phyloP scores from a whole-genome alignment of 2,329 filamentous ascomycete genomes.

The Thelonectria discophora region DNA sequence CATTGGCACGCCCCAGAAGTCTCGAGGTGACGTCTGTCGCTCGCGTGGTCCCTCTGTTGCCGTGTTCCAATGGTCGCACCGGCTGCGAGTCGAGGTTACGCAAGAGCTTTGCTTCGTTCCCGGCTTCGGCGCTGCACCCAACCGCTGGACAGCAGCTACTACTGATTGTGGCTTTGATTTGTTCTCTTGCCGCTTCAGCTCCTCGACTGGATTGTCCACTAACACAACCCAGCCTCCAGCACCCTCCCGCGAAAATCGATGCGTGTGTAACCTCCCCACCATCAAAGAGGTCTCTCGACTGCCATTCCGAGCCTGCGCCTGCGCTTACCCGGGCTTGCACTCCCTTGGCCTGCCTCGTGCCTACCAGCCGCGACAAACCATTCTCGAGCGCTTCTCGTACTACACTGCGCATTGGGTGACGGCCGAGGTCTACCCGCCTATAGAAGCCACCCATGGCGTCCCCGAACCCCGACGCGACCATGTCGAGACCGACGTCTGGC shows the following conservation, averaged over 20 bases:
- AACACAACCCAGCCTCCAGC: constrained; percentile 37
- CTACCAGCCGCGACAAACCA: constrained; percentile 28
- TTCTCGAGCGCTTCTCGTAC: constrained; percentile 29
- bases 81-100: constrained; percentile 36
- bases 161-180: constrained; percentile 25
- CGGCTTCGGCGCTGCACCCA: constrained; percentile 32
- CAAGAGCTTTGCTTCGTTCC: constrained; percentile 38
- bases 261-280: constrained; percentile 29
- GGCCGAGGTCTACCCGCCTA: constrained; percentile 37
- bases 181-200: constrained; percentile 23
- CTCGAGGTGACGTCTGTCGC: constrained; percentile 32
- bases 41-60: constrained; percentile 30
- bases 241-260: constrained; percentile 29
- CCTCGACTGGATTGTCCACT: constrained; percentile 32
- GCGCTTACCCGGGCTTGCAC: constrained; percentile 22
- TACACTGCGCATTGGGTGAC: constrained; percentile 31
- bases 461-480: constrained; percentile 37
- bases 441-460: constrained; percentile 42
- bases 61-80: constrained; percentile 33
- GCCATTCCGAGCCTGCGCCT: constrained; percentile 31
- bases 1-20: constrained; percentile 30
- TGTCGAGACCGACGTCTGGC: constrained; percentile 49
- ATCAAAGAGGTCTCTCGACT: constrained; percentile 25
- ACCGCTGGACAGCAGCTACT: constrained; percentile 24
- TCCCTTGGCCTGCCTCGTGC: constrained; percentile 34